phyloP scores from a whole-genome alignment of 129 eudicot species.

The Logfia minima region DNA sequence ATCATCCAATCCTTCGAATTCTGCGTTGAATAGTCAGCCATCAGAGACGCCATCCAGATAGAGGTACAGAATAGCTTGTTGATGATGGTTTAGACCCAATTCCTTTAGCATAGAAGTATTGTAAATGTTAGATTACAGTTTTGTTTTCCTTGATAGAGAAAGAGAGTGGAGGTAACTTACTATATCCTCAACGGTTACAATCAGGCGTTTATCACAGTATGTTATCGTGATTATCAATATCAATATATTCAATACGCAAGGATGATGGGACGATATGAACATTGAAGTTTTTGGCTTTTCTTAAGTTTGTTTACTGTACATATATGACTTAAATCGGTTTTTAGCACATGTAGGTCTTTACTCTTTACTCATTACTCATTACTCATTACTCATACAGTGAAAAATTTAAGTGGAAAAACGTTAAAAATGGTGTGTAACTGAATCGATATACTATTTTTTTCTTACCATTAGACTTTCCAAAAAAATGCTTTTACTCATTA shows the following conservation, averaged over 20 bases:
- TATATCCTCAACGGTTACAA: neutral
- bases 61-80: constrained; percentile 28
- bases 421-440: too few relatives aligned
- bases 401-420: too few relatives aligned
- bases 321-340: neutral
- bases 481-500: too few relatives aligned
- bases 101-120: constrained; percentile 12
- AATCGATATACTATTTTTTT: too few relatives aligned
- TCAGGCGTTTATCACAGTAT: neutral
- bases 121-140: constrained; percentile 35
- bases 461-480: too few relatives aligned
- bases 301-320: neutral
- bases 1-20: constrained; percentile 67
- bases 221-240: neutral
- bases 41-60: constrained; percentile 84
- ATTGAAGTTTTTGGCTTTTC: neutral
- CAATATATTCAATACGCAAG: neutral
- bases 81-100: constrained; percentile 14
- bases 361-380: neutral
- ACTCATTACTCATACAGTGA: neutral
- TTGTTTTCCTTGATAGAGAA: constrained; percentile 26
- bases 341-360: neutral
- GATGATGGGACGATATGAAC: neutral
- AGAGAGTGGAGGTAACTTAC: constrained; percentile 8
- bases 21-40: constrained; percentile 76